Evolutionary conservation across 208 protist genomes (phyloP).

Genomic region (Trypanosoma scelopori): DNA sequence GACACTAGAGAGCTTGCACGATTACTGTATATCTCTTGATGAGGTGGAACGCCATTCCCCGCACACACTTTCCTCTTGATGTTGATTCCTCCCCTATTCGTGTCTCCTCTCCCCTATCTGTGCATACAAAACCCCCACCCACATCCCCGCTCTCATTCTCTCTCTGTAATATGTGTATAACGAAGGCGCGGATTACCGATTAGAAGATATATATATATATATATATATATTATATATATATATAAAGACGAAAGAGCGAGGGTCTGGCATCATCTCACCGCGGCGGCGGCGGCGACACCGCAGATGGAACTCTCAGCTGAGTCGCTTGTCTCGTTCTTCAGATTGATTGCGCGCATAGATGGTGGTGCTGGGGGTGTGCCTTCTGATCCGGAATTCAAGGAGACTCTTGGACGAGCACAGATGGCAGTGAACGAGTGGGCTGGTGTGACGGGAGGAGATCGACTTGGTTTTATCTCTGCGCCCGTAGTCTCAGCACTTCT

Average conservation of each 20-base stretch:
- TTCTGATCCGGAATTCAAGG: conserved; percentile 37
- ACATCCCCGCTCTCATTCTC: no score
- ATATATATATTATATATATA: not conserved
- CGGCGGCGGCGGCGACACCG: no score
- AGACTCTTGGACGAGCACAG: conserved; percentile 28
- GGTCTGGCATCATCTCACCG: no score
- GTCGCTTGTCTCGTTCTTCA: conserved; percentile 11
- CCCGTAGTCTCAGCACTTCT: conserved; percentile 50
- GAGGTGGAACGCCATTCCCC: not conserved
- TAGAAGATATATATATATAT: not conserved
- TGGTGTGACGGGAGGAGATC: not conserved
- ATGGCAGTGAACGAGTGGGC: conserved; percentile 12
- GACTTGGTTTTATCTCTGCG: conserved; percentile 4
- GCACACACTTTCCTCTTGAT: not conserved
- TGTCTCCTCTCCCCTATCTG: no score
- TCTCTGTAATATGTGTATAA: no score
- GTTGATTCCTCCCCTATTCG: not conserved
- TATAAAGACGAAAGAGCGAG: not conserved
- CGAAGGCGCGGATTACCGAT: no score
- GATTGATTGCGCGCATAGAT: conserved; percentile 28
- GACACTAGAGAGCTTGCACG: conserved; percentile 8
- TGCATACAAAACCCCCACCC: no score
- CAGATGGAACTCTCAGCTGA: not conserved
- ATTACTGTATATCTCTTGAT: not conserved
- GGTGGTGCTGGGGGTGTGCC: conserved; percentile 16